These are phyloP conservation scores for Eucalyptus rudis DNA, from an alignment of 345 rosid genomes.

Conservation along the genomic window DNA sequence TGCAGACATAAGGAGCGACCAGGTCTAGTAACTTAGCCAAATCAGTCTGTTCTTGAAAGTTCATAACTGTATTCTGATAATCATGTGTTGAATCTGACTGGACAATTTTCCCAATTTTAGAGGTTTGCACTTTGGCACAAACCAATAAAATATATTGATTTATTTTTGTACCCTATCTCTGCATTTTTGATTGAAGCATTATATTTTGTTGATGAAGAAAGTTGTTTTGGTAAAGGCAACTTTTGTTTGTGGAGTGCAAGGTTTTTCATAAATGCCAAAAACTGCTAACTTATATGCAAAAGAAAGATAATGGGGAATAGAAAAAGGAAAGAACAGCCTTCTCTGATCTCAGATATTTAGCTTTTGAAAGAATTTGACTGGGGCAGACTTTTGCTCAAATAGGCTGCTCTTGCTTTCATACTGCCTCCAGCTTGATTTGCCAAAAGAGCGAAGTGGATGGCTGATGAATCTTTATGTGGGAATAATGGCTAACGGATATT, in stretches of 20 bases:
- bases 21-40: constrained; percentile 17
- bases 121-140: neutral
- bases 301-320: neutral
- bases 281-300: neutral
- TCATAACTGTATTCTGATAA: neutral
- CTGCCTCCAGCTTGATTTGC: neutral
- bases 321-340: neutral
- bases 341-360: neutral
- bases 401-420: neutral
- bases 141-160: neutral
- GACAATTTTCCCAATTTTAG: neutral
- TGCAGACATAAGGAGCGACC: constrained; percentile 60
- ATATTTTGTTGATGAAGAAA: neutral
- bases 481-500: neutral
- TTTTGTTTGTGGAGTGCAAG: neutral
- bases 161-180: neutral
- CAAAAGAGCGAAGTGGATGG: neutral
- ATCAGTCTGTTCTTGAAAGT: neutral
- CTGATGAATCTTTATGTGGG: neutral
- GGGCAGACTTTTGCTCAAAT: neutral
- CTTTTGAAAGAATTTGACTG: neutral
- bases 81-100: neutral
- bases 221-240: neutral
- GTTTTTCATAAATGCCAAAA: neutral
- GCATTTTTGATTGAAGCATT: neutral